Evolutionary conservation across 306 rosid genomes (phyloP), one percentile per base, ranked within the genome.

Genomic region (Macrotyloma uniflorum): DNA sequence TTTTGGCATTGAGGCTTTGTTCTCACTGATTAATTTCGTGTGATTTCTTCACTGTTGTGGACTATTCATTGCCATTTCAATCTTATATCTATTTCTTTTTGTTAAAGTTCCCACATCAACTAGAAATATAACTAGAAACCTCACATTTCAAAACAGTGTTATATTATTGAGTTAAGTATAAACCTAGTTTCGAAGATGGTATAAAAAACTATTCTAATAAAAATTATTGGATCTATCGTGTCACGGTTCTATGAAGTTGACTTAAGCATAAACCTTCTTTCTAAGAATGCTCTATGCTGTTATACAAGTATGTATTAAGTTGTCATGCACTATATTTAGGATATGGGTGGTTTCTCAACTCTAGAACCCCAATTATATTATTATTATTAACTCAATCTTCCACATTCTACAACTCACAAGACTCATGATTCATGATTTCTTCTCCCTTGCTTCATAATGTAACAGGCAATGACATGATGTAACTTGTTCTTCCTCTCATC

Each of bases 401-500:
- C 67, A 35, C 35, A 59, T 61, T 76, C 32, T 28, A 35, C 13
- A 51, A 67, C 47, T 30, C 26, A 55, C 12, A 51, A 67, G 61
- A 33, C 47, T 43, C 16, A 38, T 42, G 43, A n/a, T 11, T n/a
- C n/a, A n/a, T n/a, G n/a, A n/a, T 57, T 20, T 70, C 65, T 32
- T 19, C 76, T 9, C 19, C 58, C 64, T 30, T 46, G 49, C 24
- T 63, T 75, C 62, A 75, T n/a, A 62, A 24, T 1, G 47, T 24
- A 50, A 38, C 30, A 30, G 33, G 18, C 14, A 64, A n/a, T n/a
- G 33, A 71, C 12, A 26, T 71, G 57, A 71, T 65, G 24, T 19
- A 46, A 61, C 36, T 53, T 45, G 58, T 43, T 59, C 30, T 74
- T 74, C 58, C 78, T n/a, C n/a, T n/a, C n/a, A n/a, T n/a, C 59